Evolutionary conservation across 2,329 filamentous ascomycete species (phyloP), one percentile per base, ranked within the genome.

Genomic region (Nannizziopsis barbatae): DNA sequence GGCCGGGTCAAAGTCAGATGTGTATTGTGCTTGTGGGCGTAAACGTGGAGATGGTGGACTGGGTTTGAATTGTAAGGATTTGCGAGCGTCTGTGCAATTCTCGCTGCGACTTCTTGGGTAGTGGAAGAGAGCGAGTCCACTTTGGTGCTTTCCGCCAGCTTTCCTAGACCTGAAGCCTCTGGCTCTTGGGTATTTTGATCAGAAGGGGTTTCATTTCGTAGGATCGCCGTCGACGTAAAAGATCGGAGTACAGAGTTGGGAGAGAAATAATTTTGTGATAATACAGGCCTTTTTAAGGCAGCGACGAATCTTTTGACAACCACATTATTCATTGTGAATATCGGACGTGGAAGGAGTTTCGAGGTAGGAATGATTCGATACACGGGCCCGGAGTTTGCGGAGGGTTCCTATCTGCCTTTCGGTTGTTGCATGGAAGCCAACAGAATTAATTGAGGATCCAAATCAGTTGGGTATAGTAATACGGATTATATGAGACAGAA

Each of bases 1-100:
- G 92, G 89, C 60, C 83, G 81, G 17, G 88, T 86, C 56, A 95
- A 78, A 1, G 89, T 95, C 60, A 98, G 77, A 68, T 96, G 87
- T 15, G 86, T 92, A 72, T 98, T 98, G 77, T 95, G 92, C 71
- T 87, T 93, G 65, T 85, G 83, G 22, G 84, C 72, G 69, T 80
- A 90, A 64, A 98, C 74, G 71, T 95, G 86, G 55, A 98, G 76
- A 65, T 94, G 87, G 71, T 87, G 41, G 47, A 40, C 11, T 46
- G 44, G 41, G 30, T 32, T 38, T 18, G 38, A 17, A 20, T 35
- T 38, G 8, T 50, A 46, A 11, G 50, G 47, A 33, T 49, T 47
- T 11, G 27, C 27, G 7, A 47, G 38, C 5, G 31, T 42, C 18
- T 36, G 22, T n/a, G 35, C 11, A 14, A 52, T 49, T 30, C 42